A percentile compares a stretch with the other conserved stretches of the same genome.
These are phyloP conservation scores for Camelina neglecta DNA, from an alignment of 345 rosid species.

Conservation along the genomic window DNA sequence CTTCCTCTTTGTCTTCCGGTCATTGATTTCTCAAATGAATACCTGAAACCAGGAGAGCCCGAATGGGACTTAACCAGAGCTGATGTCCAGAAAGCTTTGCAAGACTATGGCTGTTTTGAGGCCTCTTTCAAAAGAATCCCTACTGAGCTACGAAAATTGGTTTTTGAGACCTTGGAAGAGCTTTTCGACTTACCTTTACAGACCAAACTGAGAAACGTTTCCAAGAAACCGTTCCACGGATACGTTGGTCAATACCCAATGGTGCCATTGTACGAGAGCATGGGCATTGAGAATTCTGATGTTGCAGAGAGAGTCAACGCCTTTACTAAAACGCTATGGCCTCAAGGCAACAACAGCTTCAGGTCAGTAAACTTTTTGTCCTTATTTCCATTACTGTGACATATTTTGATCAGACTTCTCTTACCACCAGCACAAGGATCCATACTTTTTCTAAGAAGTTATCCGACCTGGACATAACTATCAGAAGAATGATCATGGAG, in stretches of 20 bases:
- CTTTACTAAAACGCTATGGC: conserved; percentile 50
- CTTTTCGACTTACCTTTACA: conserved; percentile 63
- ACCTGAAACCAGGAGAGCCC: conserved; percentile 46
- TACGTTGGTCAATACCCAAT: conserved; percentile 65
- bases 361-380: conserved; percentile 45
- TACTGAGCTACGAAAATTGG: conserved; percentile 39
- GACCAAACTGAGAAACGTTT: conserved; percentile 54
- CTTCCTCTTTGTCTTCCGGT: conserved; percentile 44
- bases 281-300: conserved; percentile 62
- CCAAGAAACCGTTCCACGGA: conserved; percentile 58
- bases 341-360: conserved; percentile 59
- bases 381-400: neutral
- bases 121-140: conserved; percentile 54
- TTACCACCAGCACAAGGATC: conserved; percentile 48
- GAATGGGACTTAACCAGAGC: conserved; percentile 53
- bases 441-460: conserved; percentile 44
- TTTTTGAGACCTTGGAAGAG: conserved; percentile 51
- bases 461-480: conserved; percentile 51
- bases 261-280: conserved; percentile 64
- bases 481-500: conserved; percentile 62
- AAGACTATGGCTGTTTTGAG: conserved; percentile 71
- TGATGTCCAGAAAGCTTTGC: conserved; percentile 53
- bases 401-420: conserved; percentile 5
- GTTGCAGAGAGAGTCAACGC: conserved; percentile 43
- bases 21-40: conserved; percentile 51